Base-by-base conservation (phyloP, 2,329 filamentous ascomycete species). In the Sporothrix mexicana region DNA sequence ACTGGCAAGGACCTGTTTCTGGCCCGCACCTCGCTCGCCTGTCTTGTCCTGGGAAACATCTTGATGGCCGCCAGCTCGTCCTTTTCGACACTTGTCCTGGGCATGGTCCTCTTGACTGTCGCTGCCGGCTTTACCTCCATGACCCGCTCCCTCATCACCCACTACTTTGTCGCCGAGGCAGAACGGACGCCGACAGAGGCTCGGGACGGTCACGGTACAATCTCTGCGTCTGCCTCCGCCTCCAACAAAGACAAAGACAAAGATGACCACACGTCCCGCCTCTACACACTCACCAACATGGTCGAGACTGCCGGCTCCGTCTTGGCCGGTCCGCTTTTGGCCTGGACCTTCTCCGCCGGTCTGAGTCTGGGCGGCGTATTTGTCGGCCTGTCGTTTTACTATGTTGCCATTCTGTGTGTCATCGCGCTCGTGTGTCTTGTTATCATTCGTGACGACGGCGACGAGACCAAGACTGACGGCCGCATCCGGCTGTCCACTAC, bases 201-300 rank as follows among this genome's bases (percentile, higher is more conserved):
- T 36, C 2, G 20, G 20, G 15, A 51, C 49, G 5, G 15, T 51
- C n/a, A 9, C 51, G 30, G 30, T 36, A 7, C 30, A 36, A 7
- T 7, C 30, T 7, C 30, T 36, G 30, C 7, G 4, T 36, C 30
- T 36, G n/a, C 30, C 30, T 36, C 30, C 10, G 5, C 55, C 25
- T 3, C 25, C 55, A 36, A 10, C 30, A 15, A 51, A n/a, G 30
- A 23, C 47, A 36, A 36, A 36, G 74, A 74, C 69, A 72, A 74
- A 13, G 70, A 71, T 10, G 74, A 76, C 69, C 75, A 78, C 68
- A 78, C 76, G 15, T 76, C 75, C 8, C 76, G 78, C 30, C 72
- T 80, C n/a, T 78, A 79, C 71, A 78, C 78, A 5, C 74, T 80
- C n/a, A 76, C 77, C 20, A 76, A 76, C 72, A 79, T 79, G 66